Evolutionary conservation across 2,329 filamentous ascomycete species (phyloP), one percentile per base, ranked within the genome.

Genomic region (Pyrenochaeta sp.): DNA sequence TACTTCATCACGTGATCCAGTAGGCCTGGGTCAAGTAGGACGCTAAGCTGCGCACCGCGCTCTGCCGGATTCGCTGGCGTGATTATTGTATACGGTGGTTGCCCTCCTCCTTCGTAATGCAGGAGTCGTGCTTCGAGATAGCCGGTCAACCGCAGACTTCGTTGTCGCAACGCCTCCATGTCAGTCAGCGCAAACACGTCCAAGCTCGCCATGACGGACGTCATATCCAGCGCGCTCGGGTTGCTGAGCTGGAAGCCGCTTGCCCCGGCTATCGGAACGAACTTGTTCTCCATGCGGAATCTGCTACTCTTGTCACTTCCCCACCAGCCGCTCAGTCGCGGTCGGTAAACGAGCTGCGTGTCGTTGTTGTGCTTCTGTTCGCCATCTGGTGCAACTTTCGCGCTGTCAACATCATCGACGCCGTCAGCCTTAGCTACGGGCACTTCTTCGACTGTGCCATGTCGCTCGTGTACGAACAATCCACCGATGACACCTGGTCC

Each of bases 171-270:
- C 3, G 84, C 84, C 4, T 79, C 73, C 85, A 96, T 93, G 40
- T 80, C 84, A 0, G 92, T 91, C 73, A 88, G 84, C 62, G 84
- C 84, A 75, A 95, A 95, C 25, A 96, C 84, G 25, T 88, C 87
- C 5, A 97, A 80, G 1, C 90, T 89, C 0, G 88, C 91, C 9
- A 87, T 82, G 2, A 96, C 83, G n/a, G 88, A 86, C 13, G 90
- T 90, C 45, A 93, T 84, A 69, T 96, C 92, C 6, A 95, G 82
- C 10, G 89, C 91, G 0, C 88, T 91, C 1, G 91, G 92, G 74
- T 97, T 97, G 50, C 89, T 92, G n/a, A 94, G 77, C 77, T 96
- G 92, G 78, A 88, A 97, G 3, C 93, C 93, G 34, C 84, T 87
- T 0, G 93, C 93, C 39, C 93, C 93, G 2, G 86, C 80, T 7